Evolutionary conservation across 2,329 filamentous ascomycete species (phyloP), one percentile per base, ranked within the genome.

Genomic region (Leptographium wingfieldii): DNA sequence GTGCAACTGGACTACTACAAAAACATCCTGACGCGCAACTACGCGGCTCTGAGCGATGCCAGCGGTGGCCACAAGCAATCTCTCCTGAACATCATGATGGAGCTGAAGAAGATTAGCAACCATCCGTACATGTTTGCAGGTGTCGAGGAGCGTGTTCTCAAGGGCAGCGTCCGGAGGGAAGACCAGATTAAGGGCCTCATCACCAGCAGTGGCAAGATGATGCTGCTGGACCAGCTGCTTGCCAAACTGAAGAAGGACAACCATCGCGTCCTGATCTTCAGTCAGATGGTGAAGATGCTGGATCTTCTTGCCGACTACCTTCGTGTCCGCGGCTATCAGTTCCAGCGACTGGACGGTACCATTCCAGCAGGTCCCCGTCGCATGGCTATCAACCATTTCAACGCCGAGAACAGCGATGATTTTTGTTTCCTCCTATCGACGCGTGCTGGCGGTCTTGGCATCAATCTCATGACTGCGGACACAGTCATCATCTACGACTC

Each of bases 241-340:
- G 87, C 88, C 6, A 99, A 99, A 73, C 76, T 99, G 65, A 96
- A 88, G 72, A 89, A 87, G 66, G 94, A 99, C 68, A 90, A 90
- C 55, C 94, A 99, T 73, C 89, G 94, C 59, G 95, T 99, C 14
- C 76, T 99, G 64, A 97, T 99, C 65, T 99, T 99, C 77, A 97
- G 92, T 71, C 94, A 99, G 71, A 99, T 99, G 94, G 95, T 99
- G 43, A 95, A 90, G 70, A 97, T 99, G 88, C 81, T 99, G 27
- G 92, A 99, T 68, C 94, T 99, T 58, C 80, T 99, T 1, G 90
- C 90, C 54, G 92, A 99, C 68, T 99, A 99, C 70, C 83, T 97
- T 65, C 88, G 90, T 57, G 82, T 94, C 58, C 87, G 94, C 63
- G 91, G 92, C n/a, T 95, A 97, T 72, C 86, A 94, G 61, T 97